Percentiles rank a stretch among this genome's conserved stretches.
Conservation (phyloP, 1,284 basidiomycete genomes). For the Fomitopsis palustris region DNA sequence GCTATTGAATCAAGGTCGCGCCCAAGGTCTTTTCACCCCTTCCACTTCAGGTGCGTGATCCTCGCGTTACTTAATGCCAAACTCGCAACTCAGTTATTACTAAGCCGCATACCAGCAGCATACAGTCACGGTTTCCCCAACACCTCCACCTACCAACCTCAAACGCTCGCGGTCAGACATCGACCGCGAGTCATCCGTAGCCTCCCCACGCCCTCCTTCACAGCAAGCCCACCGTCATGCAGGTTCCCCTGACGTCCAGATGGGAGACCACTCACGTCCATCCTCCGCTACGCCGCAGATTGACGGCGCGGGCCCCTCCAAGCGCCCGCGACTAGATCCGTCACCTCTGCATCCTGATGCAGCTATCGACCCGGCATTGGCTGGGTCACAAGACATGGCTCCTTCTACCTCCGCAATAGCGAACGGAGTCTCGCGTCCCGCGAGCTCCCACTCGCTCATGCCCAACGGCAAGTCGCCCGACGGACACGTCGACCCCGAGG, state of each 20-base stretch:
- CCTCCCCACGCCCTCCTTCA: constrained; percentile 12
- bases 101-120: constrained; percentile 44
- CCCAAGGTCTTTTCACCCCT: constrained; percentile 80
- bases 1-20: constrained; percentile 78
- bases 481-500: constrained; percentile 10
- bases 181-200: constrained; percentile 29
- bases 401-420: constrained; percentile 6
- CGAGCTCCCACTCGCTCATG: constrained; percentile 14
- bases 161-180: constrained; percentile 46
- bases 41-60: constrained; percentile 55
- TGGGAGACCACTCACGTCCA: constrained; percentile 43
- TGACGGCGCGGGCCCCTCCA: constrained; percentile 53
- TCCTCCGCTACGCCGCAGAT: constrained; percentile 43
- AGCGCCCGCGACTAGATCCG: constrained; percentile 60
- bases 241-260: constrained; percentile 42
- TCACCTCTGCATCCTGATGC: constrained; percentile 27
- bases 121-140: constrained; percentile 42
- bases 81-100: constrained; percentile 29
- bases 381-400: constrained; percentile 2
- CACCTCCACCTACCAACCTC: constrained; percentile 46
- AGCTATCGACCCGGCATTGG: constrained; percentile 9
- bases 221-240: constrained; percentile 31
- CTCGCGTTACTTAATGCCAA: constrained; percentile 28
- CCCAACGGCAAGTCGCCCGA: constrained; percentile 22
- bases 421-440: constrained; percentile 20